phyloP scores from a whole-genome alignment of 2,329 filamentous ascomycete genomes.

The Aspergillus sp. region DNA sequence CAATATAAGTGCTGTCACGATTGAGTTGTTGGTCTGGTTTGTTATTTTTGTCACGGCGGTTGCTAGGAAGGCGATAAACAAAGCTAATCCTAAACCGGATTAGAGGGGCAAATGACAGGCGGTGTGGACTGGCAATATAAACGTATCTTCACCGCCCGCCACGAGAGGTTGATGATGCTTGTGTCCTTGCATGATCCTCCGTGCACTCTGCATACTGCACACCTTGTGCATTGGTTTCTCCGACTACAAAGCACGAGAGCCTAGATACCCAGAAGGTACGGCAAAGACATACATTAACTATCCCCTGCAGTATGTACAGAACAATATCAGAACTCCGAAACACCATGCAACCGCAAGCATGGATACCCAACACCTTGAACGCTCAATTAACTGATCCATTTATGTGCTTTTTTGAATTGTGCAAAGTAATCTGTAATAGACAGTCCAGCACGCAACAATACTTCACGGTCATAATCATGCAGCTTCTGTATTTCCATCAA shows the following conservation, averaged over 20 bases:
- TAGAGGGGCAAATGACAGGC: conserved; percentile 4
- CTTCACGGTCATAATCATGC: neutral
- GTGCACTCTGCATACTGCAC: neutral
- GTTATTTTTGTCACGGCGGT: conserved; percentile 19
- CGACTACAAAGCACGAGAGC: neutral
- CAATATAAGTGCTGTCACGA: neutral
- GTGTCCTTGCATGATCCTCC: neutral
- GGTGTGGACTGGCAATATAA: conserved; percentile 12
- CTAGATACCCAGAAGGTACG: neutral
- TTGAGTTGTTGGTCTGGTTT: conserved; percentile 14
- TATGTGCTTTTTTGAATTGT: neutral
- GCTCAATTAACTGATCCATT: neutral
- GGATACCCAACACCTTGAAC: neutral
- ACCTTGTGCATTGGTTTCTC: neutral
- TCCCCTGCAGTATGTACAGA: neutral
- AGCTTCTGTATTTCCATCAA: conserved; percentile 5
- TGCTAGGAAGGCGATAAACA: conserved; percentile 30
- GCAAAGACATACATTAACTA: too few relatives aligned
- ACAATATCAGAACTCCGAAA: neutral
- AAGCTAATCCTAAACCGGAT: conserved; percentile 23
- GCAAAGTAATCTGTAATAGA: neutral
- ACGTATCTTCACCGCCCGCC: conserved; percentile 11
- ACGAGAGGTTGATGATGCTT: neutral
- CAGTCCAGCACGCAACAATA: neutral
- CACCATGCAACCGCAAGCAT: conserved; percentile 3